These are phyloP conservation scores for Wickerhamiella kurtzmanii DNA, from an alignment of 805 yeast genomes.

Conservation along the genomic window DNA sequence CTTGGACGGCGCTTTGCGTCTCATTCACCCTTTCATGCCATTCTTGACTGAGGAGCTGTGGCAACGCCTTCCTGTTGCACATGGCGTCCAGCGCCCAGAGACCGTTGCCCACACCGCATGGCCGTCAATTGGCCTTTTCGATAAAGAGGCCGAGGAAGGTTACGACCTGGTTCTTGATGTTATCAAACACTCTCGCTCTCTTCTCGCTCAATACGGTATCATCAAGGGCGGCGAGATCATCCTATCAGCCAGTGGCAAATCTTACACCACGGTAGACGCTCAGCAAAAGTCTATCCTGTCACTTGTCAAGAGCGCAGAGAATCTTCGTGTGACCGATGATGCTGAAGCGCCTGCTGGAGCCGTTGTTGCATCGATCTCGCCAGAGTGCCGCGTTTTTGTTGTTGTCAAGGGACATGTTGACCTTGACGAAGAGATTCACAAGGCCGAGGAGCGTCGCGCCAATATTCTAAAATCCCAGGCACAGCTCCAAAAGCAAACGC, in stretches of 20 bases:
- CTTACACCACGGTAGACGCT: conserved; percentile 40
- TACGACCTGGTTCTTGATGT: conserved; percentile 76
- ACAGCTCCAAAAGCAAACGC: conserved; percentile 55
- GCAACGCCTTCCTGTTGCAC: conserved; percentile 92
- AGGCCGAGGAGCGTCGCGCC: conserved; percentile 63
- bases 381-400: conserved; percentile 73
- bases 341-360: conserved; percentile 75
- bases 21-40: conserved; percentile 98
- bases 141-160: conserved; percentile 52
- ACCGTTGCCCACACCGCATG: conserved; percentile 70
- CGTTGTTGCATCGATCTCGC: conserved; percentile 68
- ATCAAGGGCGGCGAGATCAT: conserved; percentile 76
- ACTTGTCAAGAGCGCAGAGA: conserved; percentile 78
- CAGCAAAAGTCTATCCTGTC: conserved; percentile 84
- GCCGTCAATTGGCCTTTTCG: conserved; percentile 56
- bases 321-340: conserved; percentile 48
- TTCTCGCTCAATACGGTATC: conserved; percentile 80
- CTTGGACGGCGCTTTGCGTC: conserved; percentile 75
- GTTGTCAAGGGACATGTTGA: conserved; percentile 92
- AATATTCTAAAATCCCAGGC: conserved; percentile 48
- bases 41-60: conserved; percentile 94
- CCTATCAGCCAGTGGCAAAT: conserved; percentile 51
- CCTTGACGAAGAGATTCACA: conserved; percentile 76
- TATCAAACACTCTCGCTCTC: conserved; percentile 82
- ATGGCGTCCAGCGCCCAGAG: conserved; percentile 42